Percentiles rank a stretch among this genome's conserved stretches.
These are phyloP conservation scores for Bassia scoparia DNA, from an alignment of 148 eudicot species.

Conservation along the genomic window DNA sequence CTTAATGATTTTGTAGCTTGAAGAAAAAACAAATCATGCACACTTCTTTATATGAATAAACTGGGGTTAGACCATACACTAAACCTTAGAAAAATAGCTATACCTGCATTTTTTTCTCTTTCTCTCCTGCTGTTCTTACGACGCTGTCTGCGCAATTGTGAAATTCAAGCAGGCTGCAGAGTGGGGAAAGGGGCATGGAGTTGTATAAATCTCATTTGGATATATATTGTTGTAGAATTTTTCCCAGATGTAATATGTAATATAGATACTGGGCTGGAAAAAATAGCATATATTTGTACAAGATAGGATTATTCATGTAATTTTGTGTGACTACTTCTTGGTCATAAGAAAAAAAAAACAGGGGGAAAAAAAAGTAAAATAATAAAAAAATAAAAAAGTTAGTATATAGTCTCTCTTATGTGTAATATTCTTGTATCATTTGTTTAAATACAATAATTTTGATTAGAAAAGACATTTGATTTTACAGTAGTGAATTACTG, in stretches of 20 bases:
- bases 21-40: conserved; percentile 18
- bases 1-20: conserved; percentile 63
- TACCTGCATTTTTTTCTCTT: conserved; percentile 29
- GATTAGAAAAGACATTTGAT: not conserved
- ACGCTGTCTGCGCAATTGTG: conserved; percentile 22
- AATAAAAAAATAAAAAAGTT: not conserved
- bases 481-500: not conserved
- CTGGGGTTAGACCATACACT: conserved; percentile 21
- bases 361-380: not conserved
- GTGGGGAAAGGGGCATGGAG: conserved; percentile 17
- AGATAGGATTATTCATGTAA: conserved; percentile 36
- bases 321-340: conserved; percentile 40
- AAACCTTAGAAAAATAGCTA: conserved; percentile 26
- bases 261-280: conserved; percentile 30
- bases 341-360: conserved; percentile 8
- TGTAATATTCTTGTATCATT: conserved; percentile 29
- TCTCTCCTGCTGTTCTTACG: conserved; percentile 24
- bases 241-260: conserved; percentile 38
- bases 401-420: conserved; percentile 4
- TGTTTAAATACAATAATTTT: conserved; percentile 25
- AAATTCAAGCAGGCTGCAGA: conserved; percentile 23
- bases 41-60: conserved; percentile 19
- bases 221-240: conserved; percentile 37
- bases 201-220: conserved; percentile 33
- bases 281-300: conserved; percentile 42